Base-by-base conservation (phyloP, 768 basidiomycete genomes). In the Pseudohyphozyma bogoriensis region DNA sequence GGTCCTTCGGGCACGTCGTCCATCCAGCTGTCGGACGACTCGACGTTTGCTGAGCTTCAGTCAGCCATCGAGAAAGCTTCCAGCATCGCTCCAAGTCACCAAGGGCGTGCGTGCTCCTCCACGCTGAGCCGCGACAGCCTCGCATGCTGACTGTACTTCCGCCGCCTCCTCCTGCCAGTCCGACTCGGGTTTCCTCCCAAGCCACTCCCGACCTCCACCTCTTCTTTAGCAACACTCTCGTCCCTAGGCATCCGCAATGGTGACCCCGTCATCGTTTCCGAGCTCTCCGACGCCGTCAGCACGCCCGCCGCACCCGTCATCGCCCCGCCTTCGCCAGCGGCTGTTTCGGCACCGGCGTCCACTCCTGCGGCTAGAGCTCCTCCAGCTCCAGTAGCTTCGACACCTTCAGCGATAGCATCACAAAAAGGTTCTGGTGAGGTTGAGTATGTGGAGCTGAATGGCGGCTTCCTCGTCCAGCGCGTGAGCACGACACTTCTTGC, bases 191-290 rank as follows among this genome's bases (percentile, higher is more conserved):
- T 49, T 40, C 59, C 55, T 5, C 55, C 54, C 1, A 54, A 51
- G 16, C 56, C 56, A 4, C 16, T 58, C 26, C 56, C 51, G 29
- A 13, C 42, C 49, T 1, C 28, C 52, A 62, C 57, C 1, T 32
- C 33, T 0, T 26, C 24, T 18, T 6, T 32, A 8, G 15, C 29
- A 7, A 57, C 45, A 18, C 62, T 93, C 37, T 79, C 84, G 0
- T 84, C 85, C 37, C 79, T 96, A 32, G 87, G 86, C 18, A 78
- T 96, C 33, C 78, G 80, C 59, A 72, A 77, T 20, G 88, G 90
- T 3, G 93, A 96, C 56, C 89, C 90, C 75, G 78, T 97, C 62
- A 86, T 93, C 68, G 86, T 95, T 47, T 83, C 78, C 4, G 47
- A 69, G 18, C 55, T 71, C 5, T 51, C 56, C 0, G 24, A 62